Base-by-base conservation (phyloP, 306 rosid species). In the Lithocarpus polystachyus region DNA sequence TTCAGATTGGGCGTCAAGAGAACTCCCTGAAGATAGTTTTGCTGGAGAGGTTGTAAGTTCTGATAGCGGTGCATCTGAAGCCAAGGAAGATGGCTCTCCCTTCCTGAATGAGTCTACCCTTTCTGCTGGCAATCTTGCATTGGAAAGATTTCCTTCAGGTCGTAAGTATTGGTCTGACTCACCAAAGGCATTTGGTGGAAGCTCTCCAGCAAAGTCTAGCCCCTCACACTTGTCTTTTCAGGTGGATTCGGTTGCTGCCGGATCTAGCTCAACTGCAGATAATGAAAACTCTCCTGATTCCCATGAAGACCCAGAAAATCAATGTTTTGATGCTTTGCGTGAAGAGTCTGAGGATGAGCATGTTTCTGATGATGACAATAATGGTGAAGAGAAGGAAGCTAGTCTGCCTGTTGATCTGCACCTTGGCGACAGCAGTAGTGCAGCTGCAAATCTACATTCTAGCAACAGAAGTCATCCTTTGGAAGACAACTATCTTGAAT, bases 81-180 rank as follows among this genome's bases (percentile, higher is more conserved):
- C 37, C 26, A 88, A 74, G 81, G 80, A 26, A 22, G 90, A 28
- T 55, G 81, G 81, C 59, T 88, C 92, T 77, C 85, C 90, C 11
- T 2, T 52, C 60, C 56, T 72, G 65, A 72, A 43, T 56, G 93
- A 84, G 54, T 77, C 85, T 45, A 0, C 52, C 45, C 62, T 68
- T 73, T 77, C 84, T 78, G 5, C 79, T 17, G 68, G 79, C 64
- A 85, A 28, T 74, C 94, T 96, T 79, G 84, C 96, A 17, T 69
- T 96, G 67, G 99, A 96, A 78, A 80, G 82, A 79, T 84, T 91
- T 81, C 93, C 93, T 77, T 96, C 99, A 35, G 99, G 99, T 70
- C 97, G 98, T 51, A 93, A 82, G 85, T 96, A 89, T 72, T 96
- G 99, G 99, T 88, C 87, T 13, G 93, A 93, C 81, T 91, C 99